Evolutionary conservation across 768 basidiomycete genomes (phyloP), one percentile per base, ranked within the genome.

Genomic region (Xerocomellus amylosporus): DNA sequence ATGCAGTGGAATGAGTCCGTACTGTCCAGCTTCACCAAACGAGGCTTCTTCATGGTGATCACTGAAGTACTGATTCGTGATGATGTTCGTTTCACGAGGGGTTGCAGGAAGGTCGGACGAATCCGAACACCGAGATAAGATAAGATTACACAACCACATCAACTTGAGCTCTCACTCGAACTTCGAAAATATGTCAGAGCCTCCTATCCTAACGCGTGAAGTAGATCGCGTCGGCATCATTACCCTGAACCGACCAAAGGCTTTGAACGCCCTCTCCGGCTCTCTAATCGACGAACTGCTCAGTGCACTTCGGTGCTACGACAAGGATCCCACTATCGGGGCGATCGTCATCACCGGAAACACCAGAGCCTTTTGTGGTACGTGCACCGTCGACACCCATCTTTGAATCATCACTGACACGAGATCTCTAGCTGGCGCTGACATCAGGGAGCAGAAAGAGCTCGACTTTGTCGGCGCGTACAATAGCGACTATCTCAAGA

Each of bases 391-490:
- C n/a, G 13, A 20, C 22, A 15, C 22, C 5, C 5, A 7, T 19
- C 6, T n/a, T 19, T 6, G 9, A 4, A 17, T 51, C 45, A 31
- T 20, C 1, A 13, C 10, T n/a, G 44, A 43, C 22, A 1, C 22
- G 10, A 28, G 12, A 34, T 39, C 8, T 20, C 10, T 30, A 60
- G 93, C 94, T 59, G 93, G 96, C 2, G 96, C 96, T 13, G 96
- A 98, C 72, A 98, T 98, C 74, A 98, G 95, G 73, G 95, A 98
- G 71, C 97, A 98, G 90, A 93, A 90, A 71, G 89, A 92, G 26
- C 66, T 75, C 90, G 92, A 75, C 74, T 78, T 81, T 53, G 69
- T 78, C 33, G 64, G 73, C 31, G 78, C 75, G 15, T 81, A 81
- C 68, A 73, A 65, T 41, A 56, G 56, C 15, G 74, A 78, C 58